Conservation (phyloP, 768 basidiomycete genomes). For the Trametes cubensis region DNA sequence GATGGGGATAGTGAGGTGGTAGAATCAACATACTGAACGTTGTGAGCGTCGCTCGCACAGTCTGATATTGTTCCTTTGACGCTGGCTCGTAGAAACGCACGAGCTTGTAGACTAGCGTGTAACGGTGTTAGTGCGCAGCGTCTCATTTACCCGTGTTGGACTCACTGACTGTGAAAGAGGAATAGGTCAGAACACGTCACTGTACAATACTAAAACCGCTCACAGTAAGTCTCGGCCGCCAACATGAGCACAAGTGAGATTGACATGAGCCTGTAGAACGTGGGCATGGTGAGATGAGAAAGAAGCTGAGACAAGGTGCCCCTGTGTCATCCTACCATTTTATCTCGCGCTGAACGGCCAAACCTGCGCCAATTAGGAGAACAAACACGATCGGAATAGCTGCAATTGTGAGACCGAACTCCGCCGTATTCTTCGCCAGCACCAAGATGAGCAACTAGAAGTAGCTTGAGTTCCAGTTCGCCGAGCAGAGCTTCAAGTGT, state of each 20-base stretch:
- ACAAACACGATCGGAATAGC: conserved; percentile 80
- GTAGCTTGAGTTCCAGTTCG: neutral
- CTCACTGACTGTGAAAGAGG: conserved; percentile 29
- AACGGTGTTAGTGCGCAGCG: neutral
- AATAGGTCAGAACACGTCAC: conserved; percentile 7
- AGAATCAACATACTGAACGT: conserved; percentile 66
- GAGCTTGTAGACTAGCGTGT: conserved; percentile 73
- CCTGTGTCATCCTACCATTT: conserved; percentile 55
- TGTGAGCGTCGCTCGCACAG: conserved; percentile 80
- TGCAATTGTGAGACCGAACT: conserved; percentile 81
- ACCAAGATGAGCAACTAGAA: conserved; percentile 82
- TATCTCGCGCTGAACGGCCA: conserved; percentile 79
- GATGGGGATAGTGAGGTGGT: neutral
- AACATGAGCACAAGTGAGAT: conserved; percentile 75
- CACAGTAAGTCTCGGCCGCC: conserved; percentile 77
- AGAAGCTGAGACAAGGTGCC: neutral
- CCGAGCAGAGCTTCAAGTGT: neutral
- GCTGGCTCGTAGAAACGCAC: conserved; percentile 75
- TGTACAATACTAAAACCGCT: conserved; percentile 33
- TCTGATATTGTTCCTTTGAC: conserved; percentile 55
- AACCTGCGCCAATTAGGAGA: conserved; percentile 63
- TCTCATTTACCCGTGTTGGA: neutral
- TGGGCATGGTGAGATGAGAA: neutral
- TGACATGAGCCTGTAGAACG: conserved; percentile 62
- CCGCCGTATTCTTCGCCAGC: conserved; percentile 60